Evolutionary conservation across 305 asterid species (phyloP).

Genomic region (Plantago coronopus): DNA sequence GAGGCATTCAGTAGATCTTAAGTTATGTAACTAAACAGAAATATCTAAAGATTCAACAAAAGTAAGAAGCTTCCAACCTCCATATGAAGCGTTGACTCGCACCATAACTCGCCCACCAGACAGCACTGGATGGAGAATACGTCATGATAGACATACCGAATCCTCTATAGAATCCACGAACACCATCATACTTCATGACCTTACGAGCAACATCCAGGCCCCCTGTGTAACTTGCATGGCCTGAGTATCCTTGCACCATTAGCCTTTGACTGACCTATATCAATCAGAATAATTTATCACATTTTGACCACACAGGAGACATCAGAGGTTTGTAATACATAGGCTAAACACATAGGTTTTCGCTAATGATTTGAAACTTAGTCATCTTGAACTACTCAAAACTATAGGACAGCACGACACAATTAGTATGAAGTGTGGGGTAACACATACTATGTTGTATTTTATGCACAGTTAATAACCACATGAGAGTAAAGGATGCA

Average conservation of each 20-base stretch:
- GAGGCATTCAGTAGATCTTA: too few relatives aligned
- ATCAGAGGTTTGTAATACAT: too few relatives aligned
- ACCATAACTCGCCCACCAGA: conserved; percentile 99
- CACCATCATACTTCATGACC: conserved; percentile 73
- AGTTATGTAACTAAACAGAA: too few relatives aligned
- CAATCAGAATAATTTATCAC: too few relatives aligned
- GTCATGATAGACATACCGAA: conserved; percentile 91
- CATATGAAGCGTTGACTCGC: conserved; percentile 92
- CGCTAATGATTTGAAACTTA: too few relatives aligned
- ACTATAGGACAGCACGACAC: background rate
- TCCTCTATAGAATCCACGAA: conserved; percentile 90
- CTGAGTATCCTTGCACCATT: conserved; percentile 99
- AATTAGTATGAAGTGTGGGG: background rate
- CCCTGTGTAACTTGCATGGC: conserved; percentile 87
- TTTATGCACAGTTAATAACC: conserved; percentile 13
- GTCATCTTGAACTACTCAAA: too few relatives aligned
- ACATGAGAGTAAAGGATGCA: conserved; percentile 25
- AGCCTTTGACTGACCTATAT: conserved; percentile 93
- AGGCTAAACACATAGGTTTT: too few relatives aligned
- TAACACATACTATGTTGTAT: background rate
- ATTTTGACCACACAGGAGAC: too few relatives aligned
- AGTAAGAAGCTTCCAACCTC: conserved; percentile 44
- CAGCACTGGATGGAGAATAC: conserved; percentile 95
- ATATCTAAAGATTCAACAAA: background rate
- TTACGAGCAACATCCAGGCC: conserved; percentile 92